Conservation (phyloP, 306 rosid genomes). For the Hylodesmum podocarpum region DNA sequence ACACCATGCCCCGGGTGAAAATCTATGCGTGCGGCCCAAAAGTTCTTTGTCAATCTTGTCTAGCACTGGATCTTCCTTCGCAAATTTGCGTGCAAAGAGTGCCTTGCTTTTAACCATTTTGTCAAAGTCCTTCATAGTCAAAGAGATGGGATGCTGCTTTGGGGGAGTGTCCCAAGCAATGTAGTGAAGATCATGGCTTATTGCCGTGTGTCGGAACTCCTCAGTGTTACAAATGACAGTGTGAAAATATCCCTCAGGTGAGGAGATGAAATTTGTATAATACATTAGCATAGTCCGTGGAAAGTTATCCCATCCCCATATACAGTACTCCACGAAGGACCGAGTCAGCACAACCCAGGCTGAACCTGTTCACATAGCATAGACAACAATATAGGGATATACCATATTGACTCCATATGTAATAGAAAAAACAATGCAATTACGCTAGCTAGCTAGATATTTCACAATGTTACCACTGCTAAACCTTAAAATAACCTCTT, state of each 20-base stretch:
- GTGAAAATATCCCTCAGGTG: constrained; percentile 94
- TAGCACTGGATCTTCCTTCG: constrained; percentile 70
- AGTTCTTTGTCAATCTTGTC: constrained; percentile 92
- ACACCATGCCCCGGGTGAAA: constrained; percentile 94
- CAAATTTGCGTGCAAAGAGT: constrained; percentile 83
- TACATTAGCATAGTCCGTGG: constrained; percentile 89
- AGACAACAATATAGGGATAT: constrained; percentile 23
- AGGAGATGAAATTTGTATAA: constrained; percentile 84
- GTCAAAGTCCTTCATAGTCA: constrained; percentile 76
- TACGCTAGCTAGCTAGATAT: neutral
- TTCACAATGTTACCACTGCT: neutral
- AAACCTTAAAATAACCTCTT: neutral
- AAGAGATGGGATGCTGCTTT: constrained; percentile 81
- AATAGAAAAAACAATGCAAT: neutral
- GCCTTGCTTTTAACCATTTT: constrained; percentile 88
- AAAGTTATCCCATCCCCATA: constrained; percentile 98
- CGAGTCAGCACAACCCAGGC: constrained; percentile 92
- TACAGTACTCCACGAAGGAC: constrained; percentile 79
- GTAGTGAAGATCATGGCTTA: constrained; percentile 96
- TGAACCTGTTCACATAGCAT: constrained; percentile 64
- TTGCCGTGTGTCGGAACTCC: constrained; percentile 61
- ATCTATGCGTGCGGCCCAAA: constrained; percentile 62
- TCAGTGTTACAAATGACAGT: constrained; percentile 80
- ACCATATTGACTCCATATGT: neutral
- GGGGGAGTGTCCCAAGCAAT: constrained; percentile 99